phyloP scores from a whole-genome alignment of 495 filamentous ascomycete genomes.

The Extremus antarcticus region DNA sequence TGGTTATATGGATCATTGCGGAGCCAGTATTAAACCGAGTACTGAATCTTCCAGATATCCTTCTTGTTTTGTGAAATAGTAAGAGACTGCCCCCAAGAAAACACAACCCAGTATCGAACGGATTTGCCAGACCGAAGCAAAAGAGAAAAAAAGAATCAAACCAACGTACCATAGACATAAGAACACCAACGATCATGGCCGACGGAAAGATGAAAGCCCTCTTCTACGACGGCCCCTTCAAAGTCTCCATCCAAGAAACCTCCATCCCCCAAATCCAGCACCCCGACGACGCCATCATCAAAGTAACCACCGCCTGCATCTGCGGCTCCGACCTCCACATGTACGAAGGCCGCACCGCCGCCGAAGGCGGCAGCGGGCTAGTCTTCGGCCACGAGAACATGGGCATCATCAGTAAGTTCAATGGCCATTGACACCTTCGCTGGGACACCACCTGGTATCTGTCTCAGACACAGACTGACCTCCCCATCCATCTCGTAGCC shows the following conservation, averaged over 20 bases:
- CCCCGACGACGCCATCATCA: conserved; percentile 35
- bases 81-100: no score
- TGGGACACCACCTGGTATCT: no score
- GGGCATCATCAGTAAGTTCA: conserved; percentile 27
- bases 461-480: no score
- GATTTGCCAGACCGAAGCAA: neutral
- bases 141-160: neutral
- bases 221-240: conserved; percentile 43
- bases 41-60: no score
- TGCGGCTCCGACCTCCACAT: conserved; percentile 38
- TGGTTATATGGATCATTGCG: neutral
- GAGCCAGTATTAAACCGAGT: no score
- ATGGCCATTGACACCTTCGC: no score
- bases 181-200: neutral
- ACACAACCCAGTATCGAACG: no score
- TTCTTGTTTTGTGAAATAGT: no score
- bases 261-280: conserved; percentile 40
- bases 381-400: conserved; percentile 45
- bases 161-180: neutral
- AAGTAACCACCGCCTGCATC: conserved; percentile 47
- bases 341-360: conserved; percentile 44
- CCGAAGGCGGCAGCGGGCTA: conserved; percentile 35
- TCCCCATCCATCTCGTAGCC: no score
- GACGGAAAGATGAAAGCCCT: conserved; percentile 40
- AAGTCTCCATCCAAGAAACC: conserved; percentile 41